These are phyloP conservation scores for Phytophthora cryptogea DNA, from an alignment of 352 stramenopile genomes.

Conservation along the genomic window DNA sequence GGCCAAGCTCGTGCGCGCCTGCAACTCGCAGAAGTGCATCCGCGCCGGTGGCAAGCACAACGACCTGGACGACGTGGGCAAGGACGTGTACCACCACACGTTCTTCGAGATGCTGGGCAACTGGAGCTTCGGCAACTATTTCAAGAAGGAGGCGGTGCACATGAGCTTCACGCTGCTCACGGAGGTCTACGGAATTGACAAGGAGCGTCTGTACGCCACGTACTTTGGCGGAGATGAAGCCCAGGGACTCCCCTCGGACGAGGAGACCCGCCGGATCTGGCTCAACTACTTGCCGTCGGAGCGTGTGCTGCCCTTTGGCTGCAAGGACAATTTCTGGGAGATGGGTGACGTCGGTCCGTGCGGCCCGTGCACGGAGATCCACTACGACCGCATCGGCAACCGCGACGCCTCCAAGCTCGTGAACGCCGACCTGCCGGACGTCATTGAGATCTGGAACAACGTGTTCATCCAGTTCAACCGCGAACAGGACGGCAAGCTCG, in stretches of 20 bases:
- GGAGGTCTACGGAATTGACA: constrained; percentile 94
- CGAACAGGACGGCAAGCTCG: constrained; percentile 89
- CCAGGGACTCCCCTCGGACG: constrained; percentile 81
- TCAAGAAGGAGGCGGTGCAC: constrained; percentile 98
- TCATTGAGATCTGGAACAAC: constrained; percentile 99
- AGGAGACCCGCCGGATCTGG: constrained; percentile 93
- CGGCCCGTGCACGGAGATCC: constrained; percentile 99
- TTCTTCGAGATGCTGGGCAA: constrained; percentile 99
- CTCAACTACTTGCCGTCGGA: constrained; percentile 87
- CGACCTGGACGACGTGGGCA: constrained; percentile 99
- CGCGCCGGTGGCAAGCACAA: constrained; percentile 99
- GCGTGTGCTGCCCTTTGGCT: constrained; percentile 93
- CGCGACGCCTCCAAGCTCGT: constrained; percentile 93
- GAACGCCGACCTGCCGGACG: constrained; percentile 97
- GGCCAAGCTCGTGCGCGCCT: constrained; percentile 90
- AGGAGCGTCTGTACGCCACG: constrained; percentile 95
- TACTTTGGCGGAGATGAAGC: constrained; percentile 98
- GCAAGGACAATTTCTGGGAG: constrained; percentile 99
- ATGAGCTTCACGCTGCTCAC: constrained; percentile 98
- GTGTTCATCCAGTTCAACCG: constrained; percentile 99
- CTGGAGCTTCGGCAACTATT: constrained; percentile 99
- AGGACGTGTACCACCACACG: constrained; percentile 99
- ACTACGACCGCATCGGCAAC: constrained; percentile 98
- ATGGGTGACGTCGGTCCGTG: constrained; percentile 99
- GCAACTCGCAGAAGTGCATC: constrained; percentile 99